Base-by-base conservation (phyloP, 805 yeast genomes). In the Maudiozyma turicensis region DNA sequence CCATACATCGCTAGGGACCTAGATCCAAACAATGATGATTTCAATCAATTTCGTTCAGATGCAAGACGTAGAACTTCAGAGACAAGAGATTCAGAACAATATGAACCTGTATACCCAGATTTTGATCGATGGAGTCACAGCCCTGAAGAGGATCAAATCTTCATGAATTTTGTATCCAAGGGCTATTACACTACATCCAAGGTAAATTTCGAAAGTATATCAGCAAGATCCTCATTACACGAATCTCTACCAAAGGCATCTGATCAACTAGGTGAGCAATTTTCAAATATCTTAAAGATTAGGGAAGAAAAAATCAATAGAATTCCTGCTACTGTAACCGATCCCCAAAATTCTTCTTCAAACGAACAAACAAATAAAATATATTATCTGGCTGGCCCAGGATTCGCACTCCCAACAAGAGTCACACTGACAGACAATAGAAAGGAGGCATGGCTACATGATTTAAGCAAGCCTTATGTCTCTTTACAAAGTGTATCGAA, bases 361-460 rank as follows among this genome's bases (percentile, higher is more conserved):
- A 20, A 38, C 10, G 29, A 14, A 15, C 29, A 38, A 38, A 32
- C 43, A 11, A 46, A 52, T 4, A 44, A 51, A 4, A 55, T 56
- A 15, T 57, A 57, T 43, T 49, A 52, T 2, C 49, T 64, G 26
- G 54, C 63, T 26, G 69, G 69, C 1, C 66, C 67, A 2, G 65
- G 63, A 5, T 65, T 65, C 40, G 30, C 48, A 4, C 50, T 65
- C 32, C 69, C 68, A 5, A 58, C 52, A 10, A 72, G 96, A 53
- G 95, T 91, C 30, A 91, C 96, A 0, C 66, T 91, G 32, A 90
- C 97, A 0, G 95, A 90, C 51, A 84, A 82, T 59, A 86, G 86
- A 61, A 76, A 83, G 50, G 96, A 87, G 52, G 71, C 81, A 2
- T 91, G 99, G 99, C 70, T 91, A 44, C 76, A 75, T 47, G 95